Percentiles rank a stretch among this genome's conserved stretches.
phyloP scores from a whole-genome alignment of 2,329 filamentous ascomycete species.

The Dothiorella sarmentorum region DNA sequence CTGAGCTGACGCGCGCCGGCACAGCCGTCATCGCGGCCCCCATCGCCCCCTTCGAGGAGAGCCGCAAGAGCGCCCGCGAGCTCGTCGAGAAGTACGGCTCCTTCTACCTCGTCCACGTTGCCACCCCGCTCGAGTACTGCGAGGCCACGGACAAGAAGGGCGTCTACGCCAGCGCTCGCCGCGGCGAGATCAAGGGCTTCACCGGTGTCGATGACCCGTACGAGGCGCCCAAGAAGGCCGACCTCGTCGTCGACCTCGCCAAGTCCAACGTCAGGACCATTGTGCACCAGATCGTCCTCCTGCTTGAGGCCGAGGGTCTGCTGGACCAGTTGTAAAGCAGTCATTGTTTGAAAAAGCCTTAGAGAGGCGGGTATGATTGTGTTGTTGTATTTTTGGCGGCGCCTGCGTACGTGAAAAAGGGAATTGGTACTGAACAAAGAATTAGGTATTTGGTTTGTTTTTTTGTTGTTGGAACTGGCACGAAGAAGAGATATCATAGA shows the following conservation, averaged over 20 bases:
- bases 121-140: conserved; percentile 84
- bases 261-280: conserved; percentile 87
- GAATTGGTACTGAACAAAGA: background rate
- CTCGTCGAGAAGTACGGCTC: conserved; percentile 82
- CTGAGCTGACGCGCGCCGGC: conserved; percentile 87
- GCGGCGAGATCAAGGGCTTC: conserved; percentile 94
- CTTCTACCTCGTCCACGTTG: conserved; percentile 95
- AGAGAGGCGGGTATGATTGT: background rate
- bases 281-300: conserved; percentile 92
- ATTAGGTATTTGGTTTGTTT: no score
- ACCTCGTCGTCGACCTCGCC: conserved; percentile 79
- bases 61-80: conserved; percentile 74
- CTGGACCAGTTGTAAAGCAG: conserved; percentile 60
- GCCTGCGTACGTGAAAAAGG: background rate
- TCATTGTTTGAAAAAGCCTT: background rate
- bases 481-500: background rate
- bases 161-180: conserved; percentile 78
- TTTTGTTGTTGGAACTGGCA: background rate
- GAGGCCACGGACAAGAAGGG: conserved; percentile 95
- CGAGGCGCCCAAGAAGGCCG: conserved; percentile 75
- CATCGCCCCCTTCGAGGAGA: conserved; percentile 86
- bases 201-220: conserved; percentile 98
- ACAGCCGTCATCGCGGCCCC: conserved; percentile 94
- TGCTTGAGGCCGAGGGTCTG: conserved; percentile 85
- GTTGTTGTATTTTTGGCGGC: background rate